Evolutionary conservation across 148 eudicot species (phyloP), one percentile per base, ranked within the genome.

Genomic region (Dianthus caryophyllus): DNA sequence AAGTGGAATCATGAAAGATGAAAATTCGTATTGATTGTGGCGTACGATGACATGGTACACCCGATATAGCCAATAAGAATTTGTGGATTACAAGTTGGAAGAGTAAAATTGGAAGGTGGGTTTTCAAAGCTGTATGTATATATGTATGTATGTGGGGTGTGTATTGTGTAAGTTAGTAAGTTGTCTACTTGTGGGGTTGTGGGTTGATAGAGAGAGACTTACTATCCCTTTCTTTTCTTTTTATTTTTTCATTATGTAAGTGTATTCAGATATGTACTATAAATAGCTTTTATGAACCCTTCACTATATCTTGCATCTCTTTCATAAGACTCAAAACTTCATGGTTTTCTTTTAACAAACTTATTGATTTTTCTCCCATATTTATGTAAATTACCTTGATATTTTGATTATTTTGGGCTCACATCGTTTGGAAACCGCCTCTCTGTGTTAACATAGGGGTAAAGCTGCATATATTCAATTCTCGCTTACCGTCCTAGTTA

Each of bases 201-300:
- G 41, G 18, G 57, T 57, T 65, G 62, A 70, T 54, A 16, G 30
- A 52, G 67, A 62, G 17, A 41, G 38, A 33, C 4, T 66, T 64
- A 76, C 77, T 77, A 70, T 53, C 57, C 57, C 71, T 71, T 66
- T 27, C 58, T 16, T 15, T 79, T 80, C 77, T 76, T 75, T 77
- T 73, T 57, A 27, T 63, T 61, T 41, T 61, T n/a, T n/a, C n/a
- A n/a, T n/a, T n/a, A n/a, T n/a, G n/a, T n/a, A n/a, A n/a, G n/a
- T n/a, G n/a, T 68, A 38, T 62, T 61, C 57, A 46, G 56, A 71
- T 53, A n/a, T 62, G 44, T 74, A 16, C 66, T 63, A 56, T 71
- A 39, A 60, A 71, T 61, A 60, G 55, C 33, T 33, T 58, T 65
- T 60, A 41, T 9, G 31, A 60, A 25, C 18, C 18, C 21, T 33